These are phyloP conservation scores for Yamadazyma sp. DNA, from an alignment of 1,139 yeast genomes.

Conservation along the genomic window DNA sequence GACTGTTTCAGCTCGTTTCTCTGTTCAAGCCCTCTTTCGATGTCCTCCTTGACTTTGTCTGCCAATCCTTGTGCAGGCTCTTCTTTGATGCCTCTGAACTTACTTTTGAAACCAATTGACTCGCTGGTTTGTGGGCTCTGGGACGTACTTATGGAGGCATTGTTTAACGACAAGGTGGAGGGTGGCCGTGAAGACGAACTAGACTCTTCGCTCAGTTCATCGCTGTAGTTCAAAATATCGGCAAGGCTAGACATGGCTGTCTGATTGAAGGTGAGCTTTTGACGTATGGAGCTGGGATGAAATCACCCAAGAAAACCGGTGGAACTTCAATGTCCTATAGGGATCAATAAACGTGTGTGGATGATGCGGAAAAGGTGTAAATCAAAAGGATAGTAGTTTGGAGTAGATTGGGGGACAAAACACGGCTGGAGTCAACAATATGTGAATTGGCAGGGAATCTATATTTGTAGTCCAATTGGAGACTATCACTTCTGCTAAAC, in stretches of 20 bases:
- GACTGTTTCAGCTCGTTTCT: neutral
- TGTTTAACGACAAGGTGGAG: constrained; percentile 9
- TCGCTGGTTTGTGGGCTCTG: constrained; percentile 5
- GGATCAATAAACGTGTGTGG: too few relatives aligned
- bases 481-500: neutral
- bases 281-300: too few relatives aligned
- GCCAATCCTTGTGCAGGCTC: constrained; percentile 14
- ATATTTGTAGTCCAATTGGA: too few relatives aligned
- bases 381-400: neutral
- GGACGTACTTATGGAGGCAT: constrained; percentile 5
- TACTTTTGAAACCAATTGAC: neutral
- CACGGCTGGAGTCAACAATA: too few relatives aligned
- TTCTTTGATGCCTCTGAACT: neutral
- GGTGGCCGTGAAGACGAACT: constrained; percentile 8
- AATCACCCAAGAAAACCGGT: too few relatives aligned
- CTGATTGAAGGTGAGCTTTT: too few relatives aligned
- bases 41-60: constrained; percentile 11
- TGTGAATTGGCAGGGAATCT: neutral
- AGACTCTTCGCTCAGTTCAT: constrained; percentile 16
- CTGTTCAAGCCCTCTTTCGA: constrained; percentile 7
- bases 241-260: constrained; percentile 15
- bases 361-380: too few relatives aligned
- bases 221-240: constrained; percentile 16
- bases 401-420: too few relatives aligned
- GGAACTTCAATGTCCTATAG: too few relatives aligned